Base-by-base conservation (phyloP, 352 stramenopile genomes). In the Globisporangium echinulatum region DNA sequence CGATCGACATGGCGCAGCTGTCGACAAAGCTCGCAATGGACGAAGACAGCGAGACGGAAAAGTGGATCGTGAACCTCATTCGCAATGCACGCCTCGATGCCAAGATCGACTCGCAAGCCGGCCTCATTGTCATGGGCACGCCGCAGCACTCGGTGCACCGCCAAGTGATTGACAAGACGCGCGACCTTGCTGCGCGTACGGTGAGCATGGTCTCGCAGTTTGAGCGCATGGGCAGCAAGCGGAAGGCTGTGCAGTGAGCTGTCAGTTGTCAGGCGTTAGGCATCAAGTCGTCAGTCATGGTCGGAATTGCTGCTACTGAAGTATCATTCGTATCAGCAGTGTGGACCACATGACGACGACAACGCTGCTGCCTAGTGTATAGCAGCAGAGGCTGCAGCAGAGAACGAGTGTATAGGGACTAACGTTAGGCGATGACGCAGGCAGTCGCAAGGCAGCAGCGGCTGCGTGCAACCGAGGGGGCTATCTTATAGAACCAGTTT, bases 51-150 rank as follows among this genome's bases (percentile, higher is more conserved):
- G 90, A 97, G 54, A 96, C 97, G 10, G 97, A 99, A 76, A 96
- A 97, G 68, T 99, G 96, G 97, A 98, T 99, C 74, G 97, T 99
- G 33, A 97, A 99, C 82, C 74, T 99, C 54, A 99, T 99, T 71
- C 86, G 96, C 56, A 98, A 98, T 73, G 95, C 96, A 13, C 87
- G 96, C 53, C 75, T 98, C 17, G 96, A 99, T 76, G 97, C 97
- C 50, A 99, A 99, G 72, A 99, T 99, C 72, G 96, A 99, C 82
- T 97, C 94, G 19, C 86, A 98, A 67, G 85, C 97, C 56, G 94
- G 94, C 52, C 97, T 89, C 72, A 98, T 99, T 37, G 86, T 99
- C 57, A 99, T 99, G 97, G 95, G 94, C 61, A 84, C 84, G 60
- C 82, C 85, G 57, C 83, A 88, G 58, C 92, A 96, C 69, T 97